Evolutionary conservation across 2,329 filamentous ascomycete genomes (phyloP), one percentile per base, ranked within the genome.

Genomic region (Pseudopyricularia cyperi): DNA sequence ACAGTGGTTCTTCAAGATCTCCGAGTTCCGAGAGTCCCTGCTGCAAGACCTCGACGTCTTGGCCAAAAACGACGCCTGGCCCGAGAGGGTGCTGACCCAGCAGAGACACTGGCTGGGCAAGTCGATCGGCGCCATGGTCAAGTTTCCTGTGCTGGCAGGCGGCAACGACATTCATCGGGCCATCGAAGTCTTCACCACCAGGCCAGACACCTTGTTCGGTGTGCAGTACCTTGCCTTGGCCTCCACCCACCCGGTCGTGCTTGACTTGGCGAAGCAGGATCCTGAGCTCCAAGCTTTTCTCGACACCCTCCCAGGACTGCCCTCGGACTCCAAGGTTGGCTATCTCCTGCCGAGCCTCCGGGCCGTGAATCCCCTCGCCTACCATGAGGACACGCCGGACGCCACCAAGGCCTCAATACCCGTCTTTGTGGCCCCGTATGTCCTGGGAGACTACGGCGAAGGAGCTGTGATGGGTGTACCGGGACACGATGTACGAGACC

Each of bases 381-480:
- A 80, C 48, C 69, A 77, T 37, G 71, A 74, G 7, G 63, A 68
- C 1, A 72, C 71, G 0, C 72, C 74, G 1, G 71, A 73, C n/a
- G 68, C 71, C 1, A 71, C 71, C 33, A 75, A 79, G 61, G 61
- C 75, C 57, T 72, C 76, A 7, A 59, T 94, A 5, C 88, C 89
- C 1, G 74, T 95, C 5, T 95, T 85, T 60, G 85, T 87, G 22
- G 87, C 89, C 9, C 83, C 88, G 0, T 95, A 95, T 62, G 89
- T 95, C 11, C 72, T 94, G 5, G 85, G 84, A 26, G 86, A 89
- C 61, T 93, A 94, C 58, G 88, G 89, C 15, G 85, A 89, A 57
- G 89, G 89, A 1, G 89, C 89, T 9, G 85, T 95, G 2, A 95
- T 95, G 89, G 89, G 89, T 44, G 89, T 95, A 7, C 89, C 89